Conservation (phyloP, 345 rosid genomes). For the Eucalyptus dawsonii region DNA sequence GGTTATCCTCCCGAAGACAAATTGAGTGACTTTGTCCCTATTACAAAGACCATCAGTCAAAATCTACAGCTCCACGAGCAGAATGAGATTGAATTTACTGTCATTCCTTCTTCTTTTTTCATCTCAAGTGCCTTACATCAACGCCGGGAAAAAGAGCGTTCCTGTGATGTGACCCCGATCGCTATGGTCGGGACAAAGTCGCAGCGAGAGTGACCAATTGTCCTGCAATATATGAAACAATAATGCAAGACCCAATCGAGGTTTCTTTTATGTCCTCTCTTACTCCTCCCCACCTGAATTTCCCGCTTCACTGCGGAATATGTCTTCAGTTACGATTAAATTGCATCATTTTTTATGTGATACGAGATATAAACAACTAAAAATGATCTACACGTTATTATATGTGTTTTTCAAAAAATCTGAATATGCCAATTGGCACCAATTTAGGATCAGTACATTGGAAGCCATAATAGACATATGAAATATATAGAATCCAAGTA, state of each 20-base stretch:
- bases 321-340: neutral
- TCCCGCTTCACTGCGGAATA: neutral
- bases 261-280: neutral
- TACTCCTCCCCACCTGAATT: neutral
- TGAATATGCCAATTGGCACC: neutral
- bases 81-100: neutral
- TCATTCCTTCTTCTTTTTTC: neutral
- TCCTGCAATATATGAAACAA: no score
- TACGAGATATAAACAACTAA: neutral
- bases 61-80: neutral
- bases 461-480: neutral
- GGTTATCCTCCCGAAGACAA: neutral
- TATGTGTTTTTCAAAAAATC: neutral
- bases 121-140: neutral
- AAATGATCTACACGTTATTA: neutral
- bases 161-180: no score
- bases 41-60: neutral
- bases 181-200: no score
- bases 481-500: neutral
- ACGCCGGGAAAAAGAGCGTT: no score
- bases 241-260: neutral
- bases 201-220: no score
- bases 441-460: neutral
- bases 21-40: neutral
- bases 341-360: accelerated